phyloP scores from a whole-genome alignment of 176 grass and related monocot genomes.

The Oryza meyeriana region DNA sequence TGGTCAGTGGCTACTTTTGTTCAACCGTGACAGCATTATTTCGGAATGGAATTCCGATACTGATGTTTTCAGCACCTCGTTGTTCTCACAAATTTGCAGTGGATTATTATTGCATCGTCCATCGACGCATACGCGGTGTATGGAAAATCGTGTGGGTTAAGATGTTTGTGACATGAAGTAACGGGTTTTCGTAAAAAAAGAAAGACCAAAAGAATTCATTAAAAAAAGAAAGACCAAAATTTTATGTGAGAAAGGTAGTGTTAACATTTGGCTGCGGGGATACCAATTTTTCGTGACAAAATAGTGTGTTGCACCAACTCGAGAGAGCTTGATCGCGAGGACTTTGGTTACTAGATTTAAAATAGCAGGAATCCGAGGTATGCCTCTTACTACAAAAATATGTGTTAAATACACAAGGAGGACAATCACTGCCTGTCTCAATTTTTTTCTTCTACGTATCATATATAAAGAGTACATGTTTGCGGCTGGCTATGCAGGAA shows the following conservation, averaged over 20 bases:
- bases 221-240: too few species aligned
- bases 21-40: constrained; percentile 8
- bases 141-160: not conserved
- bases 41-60: not conserved
- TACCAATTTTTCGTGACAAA: not conserved
- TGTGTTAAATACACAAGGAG: not conserved
- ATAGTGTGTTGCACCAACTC: not conserved
- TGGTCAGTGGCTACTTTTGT: not conserved
- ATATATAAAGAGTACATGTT: not conserved
- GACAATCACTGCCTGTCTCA: not conserved
- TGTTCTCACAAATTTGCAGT: not conserved
- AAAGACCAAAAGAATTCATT: too few species aligned
- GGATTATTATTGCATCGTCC: not conserved
- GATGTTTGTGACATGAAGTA: not conserved
- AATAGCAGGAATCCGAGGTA: not conserved
- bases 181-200: too few species aligned
- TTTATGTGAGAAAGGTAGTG: too few species aligned
- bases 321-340: not conserved
- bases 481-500: not conserved
- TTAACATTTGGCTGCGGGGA: too few species aligned
- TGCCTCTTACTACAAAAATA: not conserved
- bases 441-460: not conserved
- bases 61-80: constrained; percentile 2
- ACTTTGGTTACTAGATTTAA: not conserved
- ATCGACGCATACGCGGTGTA: not conserved